Conservation (phyloP, 228 moss, liverwort and hornwort species). For the Sphagnum fallax region DNA sequence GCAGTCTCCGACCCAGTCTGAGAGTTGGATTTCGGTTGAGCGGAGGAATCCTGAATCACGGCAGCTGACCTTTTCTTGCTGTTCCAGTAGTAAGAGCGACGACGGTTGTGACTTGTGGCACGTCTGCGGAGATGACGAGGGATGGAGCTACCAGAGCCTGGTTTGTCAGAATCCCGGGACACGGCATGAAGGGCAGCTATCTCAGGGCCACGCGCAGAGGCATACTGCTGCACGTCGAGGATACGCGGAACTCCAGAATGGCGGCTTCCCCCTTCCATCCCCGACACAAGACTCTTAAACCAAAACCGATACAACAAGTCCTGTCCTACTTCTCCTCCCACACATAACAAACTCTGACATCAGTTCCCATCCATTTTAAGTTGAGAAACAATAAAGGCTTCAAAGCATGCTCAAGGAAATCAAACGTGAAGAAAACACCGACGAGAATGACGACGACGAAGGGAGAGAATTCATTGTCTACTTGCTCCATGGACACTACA, state of each 20-base stretch:
- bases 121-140: constrained; percentile 79
- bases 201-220: constrained; percentile 63
- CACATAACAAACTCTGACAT: too few relatives aligned
- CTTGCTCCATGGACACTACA: too few relatives aligned
- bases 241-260: constrained; percentile 69
- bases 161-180: constrained; percentile 24
- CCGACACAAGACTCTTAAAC: background rate
- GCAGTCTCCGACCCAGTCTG: background rate
- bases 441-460: too few relatives aligned
- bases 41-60: background rate
- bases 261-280: constrained; percentile 30
- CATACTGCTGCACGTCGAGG: constrained; percentile 70
- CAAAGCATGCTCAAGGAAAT: too few relatives aligned
- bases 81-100: constrained; percentile 44
- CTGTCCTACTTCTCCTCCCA: too few relatives aligned
- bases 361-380: too few relatives aligned
- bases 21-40: constrained; percentile 1
- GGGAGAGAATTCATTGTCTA: too few relatives aligned
- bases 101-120: constrained; percentile 87
- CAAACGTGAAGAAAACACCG: too few relatives aligned
- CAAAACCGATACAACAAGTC: too few relatives aligned
- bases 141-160: constrained; percentile 11
- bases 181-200: constrained; percentile 47
- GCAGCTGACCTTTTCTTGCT: constrained; percentile 23
- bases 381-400: too few relatives aligned